Conservation (phyloP, 2,329 filamentous ascomycete species). For the Fusarium incarnatum region DNA sequence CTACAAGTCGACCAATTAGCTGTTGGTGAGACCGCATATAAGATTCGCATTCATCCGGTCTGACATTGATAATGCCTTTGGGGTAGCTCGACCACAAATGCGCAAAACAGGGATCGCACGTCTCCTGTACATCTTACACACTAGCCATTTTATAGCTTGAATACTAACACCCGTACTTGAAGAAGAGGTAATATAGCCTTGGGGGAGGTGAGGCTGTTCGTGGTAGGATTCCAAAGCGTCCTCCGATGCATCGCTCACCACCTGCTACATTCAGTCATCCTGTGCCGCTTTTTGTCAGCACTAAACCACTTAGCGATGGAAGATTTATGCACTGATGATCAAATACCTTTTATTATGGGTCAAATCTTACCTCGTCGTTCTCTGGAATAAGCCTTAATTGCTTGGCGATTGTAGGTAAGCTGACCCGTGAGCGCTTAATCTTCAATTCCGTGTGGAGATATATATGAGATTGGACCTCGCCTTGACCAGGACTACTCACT, state of each 20-base stretch:
- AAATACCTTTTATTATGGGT: rapidly evolving
- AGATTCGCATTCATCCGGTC: no score
- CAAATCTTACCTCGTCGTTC: rapidly evolving
- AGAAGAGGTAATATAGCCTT: no score
- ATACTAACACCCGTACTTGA: no score
- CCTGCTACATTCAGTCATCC: background rate
- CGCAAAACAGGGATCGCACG: no score
- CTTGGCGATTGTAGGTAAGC: background rate
- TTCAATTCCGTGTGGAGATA: background rate
- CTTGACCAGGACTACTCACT: background rate
- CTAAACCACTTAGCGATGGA: background rate
- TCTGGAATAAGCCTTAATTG: background rate
- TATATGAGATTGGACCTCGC: background rate
- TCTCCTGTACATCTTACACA: no score
- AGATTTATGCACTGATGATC: background rate
- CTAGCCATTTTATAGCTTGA: no score
- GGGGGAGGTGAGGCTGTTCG: no score
- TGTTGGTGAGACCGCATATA: no score
- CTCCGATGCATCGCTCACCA: background rate
- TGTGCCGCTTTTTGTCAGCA: slow-evolving; percentile 14
- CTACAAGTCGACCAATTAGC: background rate
- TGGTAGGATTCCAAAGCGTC: background rate
- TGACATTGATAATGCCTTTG: no score
- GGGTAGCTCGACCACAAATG: no score
- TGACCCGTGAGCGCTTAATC: background rate